phyloP scores from a whole-genome alignment of 495 filamentous ascomycete species.

The Cercophora scortea region DNA sequence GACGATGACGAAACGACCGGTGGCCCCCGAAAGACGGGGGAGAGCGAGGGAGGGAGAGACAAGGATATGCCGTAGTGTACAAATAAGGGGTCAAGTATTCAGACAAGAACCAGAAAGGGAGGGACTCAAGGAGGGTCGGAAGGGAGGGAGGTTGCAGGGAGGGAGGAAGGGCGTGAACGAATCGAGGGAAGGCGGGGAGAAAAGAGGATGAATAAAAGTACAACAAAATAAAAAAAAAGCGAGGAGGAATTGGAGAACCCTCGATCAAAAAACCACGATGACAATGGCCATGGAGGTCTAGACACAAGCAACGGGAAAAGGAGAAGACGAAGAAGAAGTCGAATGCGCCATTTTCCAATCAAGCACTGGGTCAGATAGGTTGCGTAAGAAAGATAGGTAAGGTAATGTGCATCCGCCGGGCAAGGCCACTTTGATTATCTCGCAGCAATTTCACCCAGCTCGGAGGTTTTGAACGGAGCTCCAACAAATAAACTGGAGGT shows the following conservation, averaged over 20 bases:
- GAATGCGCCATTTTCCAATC: constrained; percentile 17
- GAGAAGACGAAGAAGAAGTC: neutral
- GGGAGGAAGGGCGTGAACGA: neutral
- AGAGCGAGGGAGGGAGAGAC: too few relatives aligned
- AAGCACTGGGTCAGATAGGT: too few relatives aligned
- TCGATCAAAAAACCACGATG: constrained; percentile 4
- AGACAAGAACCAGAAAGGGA: too few relatives aligned
- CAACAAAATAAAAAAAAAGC: neutral
- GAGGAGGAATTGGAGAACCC: neutral
- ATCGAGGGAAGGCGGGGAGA: neutral
- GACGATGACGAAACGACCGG: too few relatives aligned
- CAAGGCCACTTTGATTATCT: neutral
- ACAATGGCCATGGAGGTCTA: constrained; percentile 9
- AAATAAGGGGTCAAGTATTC: too few relatives aligned
- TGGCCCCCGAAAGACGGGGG: too few relatives aligned
- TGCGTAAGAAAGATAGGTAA: too few relatives aligned
- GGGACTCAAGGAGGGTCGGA: too few relatives aligned
- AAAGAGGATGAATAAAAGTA: neutral
- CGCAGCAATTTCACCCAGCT: neutral
- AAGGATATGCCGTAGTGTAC: too few relatives aligned
- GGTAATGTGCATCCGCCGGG: too few relatives aligned
- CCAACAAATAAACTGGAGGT: neutral
- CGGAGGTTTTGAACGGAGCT: neutral
- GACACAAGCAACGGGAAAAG: neutral
- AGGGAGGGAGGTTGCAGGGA: neutral